A percentile compares a stretch with the other conserved stretches of the same genome.
Evolutionary conservation across 306 rosid genomes (phyloP).

Genomic region (Betula pendula): DNA sequence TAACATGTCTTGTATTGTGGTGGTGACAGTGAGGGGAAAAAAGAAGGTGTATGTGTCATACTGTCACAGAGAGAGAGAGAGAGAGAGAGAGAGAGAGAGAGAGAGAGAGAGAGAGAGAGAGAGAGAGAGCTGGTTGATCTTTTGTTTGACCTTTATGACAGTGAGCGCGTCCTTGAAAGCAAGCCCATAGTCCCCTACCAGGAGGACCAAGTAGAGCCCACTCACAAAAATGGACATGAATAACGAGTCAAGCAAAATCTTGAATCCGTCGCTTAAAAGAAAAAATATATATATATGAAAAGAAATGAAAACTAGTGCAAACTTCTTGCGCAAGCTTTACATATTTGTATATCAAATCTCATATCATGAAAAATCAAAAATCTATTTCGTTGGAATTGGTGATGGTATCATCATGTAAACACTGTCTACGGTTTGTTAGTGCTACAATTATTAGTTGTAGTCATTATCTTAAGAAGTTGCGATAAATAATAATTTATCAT

Average conservation of each 20-base stretch:
- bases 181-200: conserved; percentile 21
- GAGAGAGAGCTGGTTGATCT: conserved; percentile 1
- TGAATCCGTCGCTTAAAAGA: too few relatives aligned
- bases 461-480: neutral
- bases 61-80: neutral
- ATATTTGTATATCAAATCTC: neutral
- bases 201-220: conserved; percentile 41
- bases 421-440: neutral
- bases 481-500: neutral
- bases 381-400: neutral
- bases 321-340: conserved; percentile 1
- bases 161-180: conserved; percentile 7
- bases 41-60: too few relatives aligned
- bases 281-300: too few relatives aligned
- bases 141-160: conserved; percentile 21
- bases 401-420: too few relatives aligned
- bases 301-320: neutral
- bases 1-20: conserved; percentile 27
- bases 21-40: conserved; percentile 21
- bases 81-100: neutral
- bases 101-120: neutral
- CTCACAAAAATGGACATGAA: neutral
- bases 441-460: neutral
- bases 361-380: neutral
- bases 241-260: too few relatives aligned